Percentiles rank a stretch among this genome's conserved stretches.
Evolutionary conservation across 129 eudicot species (phyloP).

Genomic region (sunflower (Helianthus annuus)): DNA sequence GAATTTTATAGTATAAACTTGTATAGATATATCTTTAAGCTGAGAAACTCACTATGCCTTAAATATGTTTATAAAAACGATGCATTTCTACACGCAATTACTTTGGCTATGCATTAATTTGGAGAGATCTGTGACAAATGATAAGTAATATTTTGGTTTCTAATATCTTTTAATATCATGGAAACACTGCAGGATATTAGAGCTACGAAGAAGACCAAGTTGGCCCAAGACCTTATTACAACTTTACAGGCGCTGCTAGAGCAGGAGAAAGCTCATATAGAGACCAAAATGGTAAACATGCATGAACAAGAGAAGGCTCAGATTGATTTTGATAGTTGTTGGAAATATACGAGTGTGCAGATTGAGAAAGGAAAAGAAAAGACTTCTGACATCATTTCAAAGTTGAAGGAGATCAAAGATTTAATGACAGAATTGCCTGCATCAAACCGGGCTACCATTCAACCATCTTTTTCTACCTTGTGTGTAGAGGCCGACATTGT

Average conservation of each 20-base stretch:
- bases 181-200: constrained; percentile 9
- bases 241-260: neutral
- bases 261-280: neutral
- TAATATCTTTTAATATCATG: too few relatives aligned
- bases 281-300: neutral
- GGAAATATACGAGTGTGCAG: neutral
- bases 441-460: neutral
- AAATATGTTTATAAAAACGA: too few relatives aligned
- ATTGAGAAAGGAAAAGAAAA: neutral
- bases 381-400: neutral
- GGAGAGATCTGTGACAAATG: too few relatives aligned
- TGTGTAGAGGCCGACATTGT: constrained; percentile 7
- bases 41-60: too few relatives aligned
- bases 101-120: too few relatives aligned
- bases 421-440: neutral
- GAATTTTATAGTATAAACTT: too few relatives aligned
- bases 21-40: too few relatives aligned
- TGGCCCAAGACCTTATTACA: neutral
- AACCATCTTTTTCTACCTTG: constrained; percentile 4
- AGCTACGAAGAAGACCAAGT: constrained; percentile 3
- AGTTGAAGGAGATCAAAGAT: neutral
- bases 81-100: too few relatives aligned
- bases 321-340: neutral
- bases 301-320: neutral
- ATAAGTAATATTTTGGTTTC: too few relatives aligned